Evolutionary conservation across 305 asterid species (phyloP).

Genomic region (Solanum hybrid): DNA sequence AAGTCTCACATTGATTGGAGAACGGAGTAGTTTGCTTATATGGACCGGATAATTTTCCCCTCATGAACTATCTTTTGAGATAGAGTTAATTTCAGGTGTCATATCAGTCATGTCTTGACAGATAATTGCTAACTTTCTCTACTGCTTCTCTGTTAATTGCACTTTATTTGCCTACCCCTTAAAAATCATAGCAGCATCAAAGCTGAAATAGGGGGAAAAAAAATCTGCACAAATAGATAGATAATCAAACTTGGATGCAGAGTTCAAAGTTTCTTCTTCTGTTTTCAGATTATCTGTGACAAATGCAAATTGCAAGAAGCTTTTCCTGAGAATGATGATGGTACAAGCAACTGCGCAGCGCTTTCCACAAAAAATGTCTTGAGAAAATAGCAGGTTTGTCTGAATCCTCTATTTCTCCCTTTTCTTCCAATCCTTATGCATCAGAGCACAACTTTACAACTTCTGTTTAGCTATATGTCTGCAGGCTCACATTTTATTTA

Average conservation of each 20-base stretch:
- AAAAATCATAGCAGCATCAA: not conserved
- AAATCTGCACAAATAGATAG: not conserved
- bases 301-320: not conserved
- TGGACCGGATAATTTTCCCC: not conserved
- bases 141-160: not conserved
- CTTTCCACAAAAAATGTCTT: not conserved
- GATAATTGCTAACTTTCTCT: not conserved
- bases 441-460: not conserved
- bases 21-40: not conserved
- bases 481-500: not conserved
- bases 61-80: not conserved
- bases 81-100: not conserved
- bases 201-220: not conserved
- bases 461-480: not conserved
- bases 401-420: not conserved
- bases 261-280: not conserved
- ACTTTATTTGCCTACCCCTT: not conserved
- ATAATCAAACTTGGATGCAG: not conserved
- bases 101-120: not conserved
- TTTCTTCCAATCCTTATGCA: not conserved
- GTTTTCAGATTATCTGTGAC: not conserved
- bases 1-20: not conserved
- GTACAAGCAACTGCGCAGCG: not conserved
- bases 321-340: not conserved
- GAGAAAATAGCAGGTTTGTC: not conserved